Evolutionary conservation across 192 early-diverging fungal species (phyloP).

Genomic region (Dissophora ornata): DNA sequence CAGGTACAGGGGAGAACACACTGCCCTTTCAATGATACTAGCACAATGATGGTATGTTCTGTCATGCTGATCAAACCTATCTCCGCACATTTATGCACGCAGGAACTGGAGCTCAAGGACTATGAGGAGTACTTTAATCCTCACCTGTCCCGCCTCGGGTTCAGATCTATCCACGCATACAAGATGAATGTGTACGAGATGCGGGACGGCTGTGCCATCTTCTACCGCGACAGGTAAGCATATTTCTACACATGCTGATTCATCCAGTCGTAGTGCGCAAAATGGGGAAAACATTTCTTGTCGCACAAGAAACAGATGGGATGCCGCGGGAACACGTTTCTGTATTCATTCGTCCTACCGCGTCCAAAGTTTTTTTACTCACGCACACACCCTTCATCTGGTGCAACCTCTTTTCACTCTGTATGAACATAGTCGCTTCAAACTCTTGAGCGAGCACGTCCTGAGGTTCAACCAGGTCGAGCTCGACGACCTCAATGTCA

Average conservation of each 20-base stretch:
- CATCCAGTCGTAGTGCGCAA: neutral
- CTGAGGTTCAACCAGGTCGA: conserved; percentile 50
- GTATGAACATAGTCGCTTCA: conserved; percentile 47
- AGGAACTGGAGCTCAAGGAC: conserved; percentile 49
- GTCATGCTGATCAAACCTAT: neutral
- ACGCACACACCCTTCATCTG: conserved; percentile 15
- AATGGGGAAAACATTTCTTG: too few species aligned
- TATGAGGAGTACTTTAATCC: conserved; percentile 47
- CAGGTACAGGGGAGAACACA: too few species aligned
- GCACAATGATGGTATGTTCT: too few species aligned
- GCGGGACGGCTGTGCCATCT: conserved; percentile 53
- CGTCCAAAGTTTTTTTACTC: conserved; percentile 30
- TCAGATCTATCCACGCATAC: conserved; percentile 43
- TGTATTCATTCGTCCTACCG: conserved; percentile 9
- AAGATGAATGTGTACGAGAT: conserved; percentile 54
- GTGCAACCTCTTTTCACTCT: conserved; percentile 1
- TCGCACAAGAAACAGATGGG: too few species aligned
- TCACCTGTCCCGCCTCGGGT: conserved; percentile 37
- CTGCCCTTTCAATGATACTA: too few species aligned
- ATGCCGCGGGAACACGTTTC: conserved; percentile 18
- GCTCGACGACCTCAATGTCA: conserved; percentile 35
- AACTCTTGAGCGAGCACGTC: conserved; percentile 35
- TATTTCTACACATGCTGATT: neutral
- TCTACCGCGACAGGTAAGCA: conserved; percentile 48
- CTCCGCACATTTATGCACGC: neutral